Evolutionary conservation across 2,329 filamentous ascomycete genomes (phyloP).

Genomic region (Gnomoniopsis sp.): DNA sequence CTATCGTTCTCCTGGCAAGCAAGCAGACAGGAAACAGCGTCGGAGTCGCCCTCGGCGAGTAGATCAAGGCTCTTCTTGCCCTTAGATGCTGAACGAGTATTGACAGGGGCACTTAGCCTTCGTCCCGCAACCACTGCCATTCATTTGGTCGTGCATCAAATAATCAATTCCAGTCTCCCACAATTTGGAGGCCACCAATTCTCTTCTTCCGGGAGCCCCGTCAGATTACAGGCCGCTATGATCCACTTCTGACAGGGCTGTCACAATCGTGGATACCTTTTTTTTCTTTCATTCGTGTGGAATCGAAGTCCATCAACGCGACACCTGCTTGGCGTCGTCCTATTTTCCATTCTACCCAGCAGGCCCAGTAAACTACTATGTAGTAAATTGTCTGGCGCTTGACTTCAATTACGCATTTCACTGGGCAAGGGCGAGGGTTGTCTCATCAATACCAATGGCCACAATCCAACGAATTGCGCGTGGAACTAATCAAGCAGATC

Average conservation of each 20-base stretch:
- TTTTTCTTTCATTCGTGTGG: slow-evolving; percentile 7
- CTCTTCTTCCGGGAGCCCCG: slow-evolving; percentile 14
- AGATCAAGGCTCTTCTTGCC: too few relatives aligned
- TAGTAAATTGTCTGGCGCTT: neutral
- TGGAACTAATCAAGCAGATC: neutral
- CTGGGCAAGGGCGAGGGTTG: slow-evolving; percentile 15
- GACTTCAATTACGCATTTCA: slow-evolving; percentile 9
- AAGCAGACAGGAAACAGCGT: too few relatives aligned
- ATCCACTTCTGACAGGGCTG: slow-evolving; percentile 15
- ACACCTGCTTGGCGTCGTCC: slow-evolving; percentile 8
- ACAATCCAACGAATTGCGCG: too few relatives aligned
- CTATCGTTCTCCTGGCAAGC: neutral
- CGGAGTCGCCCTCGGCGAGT: too few relatives aligned
- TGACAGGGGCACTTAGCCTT: neutral
- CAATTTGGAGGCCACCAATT: neutral
- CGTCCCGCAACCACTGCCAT: neutral
- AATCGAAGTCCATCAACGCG: slow-evolving; percentile 10
- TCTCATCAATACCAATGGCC: neutral
- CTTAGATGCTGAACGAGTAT: too few relatives aligned
- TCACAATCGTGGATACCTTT: slow-evolving; percentile 7
- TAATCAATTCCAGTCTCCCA: neutral
- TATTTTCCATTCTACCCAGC: too few relatives aligned
- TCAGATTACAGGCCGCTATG: slow-evolving; percentile 17
- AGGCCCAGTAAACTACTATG: neutral
- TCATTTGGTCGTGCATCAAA: neutral